Conservation (phyloP, 73 alveolate species). For the Symbiodinium pilosum region DNA sequence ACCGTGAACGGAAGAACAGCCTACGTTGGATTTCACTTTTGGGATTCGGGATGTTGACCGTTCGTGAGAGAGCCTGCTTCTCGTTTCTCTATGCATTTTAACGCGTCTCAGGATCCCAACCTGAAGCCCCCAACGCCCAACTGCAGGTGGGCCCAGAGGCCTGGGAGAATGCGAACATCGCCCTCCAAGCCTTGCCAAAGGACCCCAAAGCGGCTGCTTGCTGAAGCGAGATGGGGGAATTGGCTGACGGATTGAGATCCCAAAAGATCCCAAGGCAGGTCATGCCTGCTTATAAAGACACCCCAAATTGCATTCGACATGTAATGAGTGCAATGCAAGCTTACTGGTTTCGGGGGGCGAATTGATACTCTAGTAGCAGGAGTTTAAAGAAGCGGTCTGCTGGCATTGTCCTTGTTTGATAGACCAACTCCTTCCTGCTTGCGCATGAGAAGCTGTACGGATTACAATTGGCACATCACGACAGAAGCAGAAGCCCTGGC, state of each 20-base stretch:
- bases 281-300: neutral
- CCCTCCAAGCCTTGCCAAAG: neutral
- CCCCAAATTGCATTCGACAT: no score
- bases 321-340: neutral
- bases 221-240: neutral
- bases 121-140: neutral
- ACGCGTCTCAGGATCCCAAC: neutral
- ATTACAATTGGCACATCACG: no score
- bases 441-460: no score
- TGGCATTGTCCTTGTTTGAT: no score
- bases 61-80: no score
- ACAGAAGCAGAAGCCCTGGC: no score
- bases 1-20: neutral
- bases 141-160: constrained; percentile 60
- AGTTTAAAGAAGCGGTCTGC: no score
- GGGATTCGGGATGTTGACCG: no score
- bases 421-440: no score
- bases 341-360: neutral
- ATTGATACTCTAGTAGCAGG: neutral
- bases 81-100: no score
- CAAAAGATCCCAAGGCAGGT: neutral
- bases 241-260: neutral
- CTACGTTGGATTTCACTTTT: neutral
- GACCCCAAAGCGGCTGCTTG: neutral
- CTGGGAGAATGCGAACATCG: constrained; percentile 54